Base-by-base conservation (phyloP, 352 stramenopile species). In the Nothophytophthora sp. region DNA sequence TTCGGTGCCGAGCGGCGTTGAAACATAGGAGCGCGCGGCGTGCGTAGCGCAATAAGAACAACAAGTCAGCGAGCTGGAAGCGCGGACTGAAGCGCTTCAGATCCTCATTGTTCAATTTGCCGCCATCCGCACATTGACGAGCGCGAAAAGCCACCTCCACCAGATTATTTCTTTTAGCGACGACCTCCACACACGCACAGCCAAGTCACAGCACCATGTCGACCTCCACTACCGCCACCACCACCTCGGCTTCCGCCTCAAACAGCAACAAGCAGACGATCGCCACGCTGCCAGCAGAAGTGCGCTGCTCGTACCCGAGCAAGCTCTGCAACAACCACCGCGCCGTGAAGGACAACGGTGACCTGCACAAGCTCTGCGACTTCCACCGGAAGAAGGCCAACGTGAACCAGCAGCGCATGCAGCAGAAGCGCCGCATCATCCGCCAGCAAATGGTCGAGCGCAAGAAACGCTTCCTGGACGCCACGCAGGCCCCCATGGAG, bases 331-430 rank as follows among this genome's bases (percentile, higher is more conserved):
- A 78, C 42, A 84, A 76, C 55, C 47, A 67, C 30, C 81, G 81
- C 3, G 81, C 68, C 9, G 57, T 89, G 18, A 92, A 92, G 50
- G 70, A 85, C 49, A 82, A 89, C 49, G 81, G 81, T 0, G 71
- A 84, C 20, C 47, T 88, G 22, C 81, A 92, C 59, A 86, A 80
- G 36, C 75, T 92, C 37, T 92, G 81, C 56, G 76, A 89, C 29
- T 76, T 74, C 28, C 81, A 92, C 48, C 78, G 81, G 23, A 69
- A 70, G 41, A 79, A 77, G 20, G 81, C 81, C 55, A 92, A 92
- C 52, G 68, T 83, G 49, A 83, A 84, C 48, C 81, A 92, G 60
- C 73, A 82, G n/a, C 81, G 81, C 6, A 73, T 88, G 47, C 76
- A 91, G 33, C 60, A 76, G 40, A 74, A 79, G 50, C 70, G 65